These are phyloP conservation scores for Coemansia sp. DNA, from an alignment of 192 early-diverging fungal species.

Conservation along the genomic window DNA sequence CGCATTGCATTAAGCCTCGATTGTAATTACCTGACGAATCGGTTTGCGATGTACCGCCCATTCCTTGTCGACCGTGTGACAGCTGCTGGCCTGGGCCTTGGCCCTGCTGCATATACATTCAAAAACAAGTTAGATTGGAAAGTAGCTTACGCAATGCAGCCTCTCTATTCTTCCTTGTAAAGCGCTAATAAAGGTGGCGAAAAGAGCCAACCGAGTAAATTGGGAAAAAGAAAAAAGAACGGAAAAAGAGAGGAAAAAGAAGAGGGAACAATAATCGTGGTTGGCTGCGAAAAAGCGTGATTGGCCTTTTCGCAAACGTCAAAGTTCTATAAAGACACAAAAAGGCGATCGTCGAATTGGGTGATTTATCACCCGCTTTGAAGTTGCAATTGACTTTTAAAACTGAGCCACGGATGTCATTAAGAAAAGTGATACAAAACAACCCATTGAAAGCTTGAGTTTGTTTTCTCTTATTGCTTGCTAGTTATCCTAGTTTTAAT, in stretches of 20 bases:
- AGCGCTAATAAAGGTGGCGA: not conserved
- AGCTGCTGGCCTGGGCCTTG: conserved; percentile 52
- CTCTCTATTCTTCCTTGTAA: not conserved
- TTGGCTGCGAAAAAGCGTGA: not conserved
- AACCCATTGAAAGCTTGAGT: no score
- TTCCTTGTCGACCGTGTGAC: conserved; percentile 38
- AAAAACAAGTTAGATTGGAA: not conserved
- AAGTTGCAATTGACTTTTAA: not conserved
- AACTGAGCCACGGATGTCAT: no score
- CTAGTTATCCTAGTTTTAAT: no score
- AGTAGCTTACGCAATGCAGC: not conserved
- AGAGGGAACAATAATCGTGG: not conserved
- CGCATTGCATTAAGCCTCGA: not conserved
- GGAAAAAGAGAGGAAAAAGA: not conserved
- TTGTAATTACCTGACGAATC: conserved; percentile 42
- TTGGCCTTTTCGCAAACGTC: not conserved
- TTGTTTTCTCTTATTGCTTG: no score
- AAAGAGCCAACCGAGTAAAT: conserved; percentile 2
- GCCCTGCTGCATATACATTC: conserved; percentile 54
- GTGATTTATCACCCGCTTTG: not conserved
- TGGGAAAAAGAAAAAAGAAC: not conserved
- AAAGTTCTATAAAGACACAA: not conserved
- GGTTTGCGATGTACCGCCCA: conserved; percentile 34
- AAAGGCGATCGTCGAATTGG: not conserved
- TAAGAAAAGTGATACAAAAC: no score